A percentile compares a stretch with the other conserved stretches of the same genome.
Conservation (phyloP, 176 grass and related monocot species). For the Guadua angustifolia region DNA sequence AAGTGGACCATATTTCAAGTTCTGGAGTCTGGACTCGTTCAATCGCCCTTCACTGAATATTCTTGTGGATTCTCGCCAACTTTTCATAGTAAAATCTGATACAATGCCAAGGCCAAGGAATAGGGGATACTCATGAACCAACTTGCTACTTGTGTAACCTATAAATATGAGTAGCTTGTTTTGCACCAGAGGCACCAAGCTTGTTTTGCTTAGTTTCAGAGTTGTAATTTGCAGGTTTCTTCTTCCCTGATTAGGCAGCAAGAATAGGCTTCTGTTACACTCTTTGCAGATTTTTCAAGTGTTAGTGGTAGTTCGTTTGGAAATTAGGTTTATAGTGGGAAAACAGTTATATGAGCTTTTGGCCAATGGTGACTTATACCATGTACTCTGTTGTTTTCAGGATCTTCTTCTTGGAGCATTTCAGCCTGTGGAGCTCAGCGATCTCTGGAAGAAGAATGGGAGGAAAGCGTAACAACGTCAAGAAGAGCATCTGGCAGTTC, state of each 20-base stretch:
- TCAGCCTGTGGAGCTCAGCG: background rate
- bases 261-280: background rate
- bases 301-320: background rate
- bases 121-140: background rate
- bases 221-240: background rate
- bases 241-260: background rate
- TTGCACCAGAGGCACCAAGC: background rate
- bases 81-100: conserved; percentile 15
- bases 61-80: conserved; percentile 9
- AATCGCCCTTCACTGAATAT: conserved; percentile 19
- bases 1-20: conserved; percentile 28
- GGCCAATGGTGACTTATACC: background rate
- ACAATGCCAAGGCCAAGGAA: background rate
- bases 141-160: background rate
- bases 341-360: background rate
- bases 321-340: background rate
- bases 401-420: conserved; percentile 20
- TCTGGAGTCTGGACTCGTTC: conserved; percentile 22
- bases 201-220: conserved; percentile 14
- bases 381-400: conserved; percentile 4
- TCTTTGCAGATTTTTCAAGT: background rate
- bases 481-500: conserved; percentile 56
- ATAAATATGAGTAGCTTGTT: conserved; percentile 32
- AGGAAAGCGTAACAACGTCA: conserved; percentile 42
- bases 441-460: conserved; percentile 34